Evolutionary conservation across 192 early-diverging fungal genomes (phyloP).

Genomic region (Mortierella alpina): DNA sequence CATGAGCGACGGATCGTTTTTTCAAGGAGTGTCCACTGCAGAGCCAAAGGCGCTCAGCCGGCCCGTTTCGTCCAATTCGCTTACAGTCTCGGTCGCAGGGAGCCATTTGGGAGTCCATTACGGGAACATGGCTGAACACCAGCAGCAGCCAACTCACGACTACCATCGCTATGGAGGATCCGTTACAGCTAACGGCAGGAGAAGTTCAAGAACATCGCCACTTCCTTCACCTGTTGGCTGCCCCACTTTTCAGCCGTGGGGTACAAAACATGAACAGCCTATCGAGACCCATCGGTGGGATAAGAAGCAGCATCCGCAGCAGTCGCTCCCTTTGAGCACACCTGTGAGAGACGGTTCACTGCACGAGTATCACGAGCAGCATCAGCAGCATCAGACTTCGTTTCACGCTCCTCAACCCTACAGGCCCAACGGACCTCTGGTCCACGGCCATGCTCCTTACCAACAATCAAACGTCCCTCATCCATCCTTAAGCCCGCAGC

Average conservation of each 20-base stretch:
- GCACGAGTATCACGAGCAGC: slow-evolving; percentile 16
- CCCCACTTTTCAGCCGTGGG: slow-evolving; percentile 33
- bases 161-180: slow-evolving; percentile 7
- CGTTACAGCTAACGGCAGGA: neutral
- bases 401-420: slow-evolving; percentile 10
- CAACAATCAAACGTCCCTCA: slow-evolving; percentile 36
- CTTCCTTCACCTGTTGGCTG: slow-evolving; percentile 34
- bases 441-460: slow-evolving; percentile 36
- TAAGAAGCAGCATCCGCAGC: slow-evolving; percentile 36
- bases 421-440: slow-evolving; percentile 12
- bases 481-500: slow-evolving; percentile 10
- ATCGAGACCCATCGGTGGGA: slow-evolving; percentile 48
- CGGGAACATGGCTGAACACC: neutral
- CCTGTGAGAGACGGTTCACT: neutral
- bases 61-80: no score
- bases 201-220: slow-evolving; percentile 26
- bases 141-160: slow-evolving; percentile 20
- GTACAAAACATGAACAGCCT: slow-evolving; percentile 16
- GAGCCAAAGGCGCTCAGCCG: no score
- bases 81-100: neutral
- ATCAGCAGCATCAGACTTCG: slow-evolving; percentile 6
- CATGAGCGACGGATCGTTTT: neutral
- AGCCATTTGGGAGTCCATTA: neutral
- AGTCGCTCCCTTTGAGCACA: neutral
- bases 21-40: neutral